Evolutionary conservation across 1,139 yeast species (phyloP).

Genomic region (Blastobotrys petasosporus): DNA sequence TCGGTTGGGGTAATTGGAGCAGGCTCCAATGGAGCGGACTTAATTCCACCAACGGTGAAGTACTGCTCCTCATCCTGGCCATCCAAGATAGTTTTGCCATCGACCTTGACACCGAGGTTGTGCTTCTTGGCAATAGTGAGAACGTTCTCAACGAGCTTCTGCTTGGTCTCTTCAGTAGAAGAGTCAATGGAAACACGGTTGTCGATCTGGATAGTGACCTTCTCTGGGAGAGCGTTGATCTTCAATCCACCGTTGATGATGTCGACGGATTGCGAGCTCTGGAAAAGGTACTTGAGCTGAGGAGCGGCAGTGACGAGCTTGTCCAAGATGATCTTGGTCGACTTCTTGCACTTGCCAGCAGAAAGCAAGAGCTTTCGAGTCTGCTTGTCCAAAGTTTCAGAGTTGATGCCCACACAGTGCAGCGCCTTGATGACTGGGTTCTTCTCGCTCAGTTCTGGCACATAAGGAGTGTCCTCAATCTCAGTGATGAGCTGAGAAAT

Average conservation of each 20-base stretch:
- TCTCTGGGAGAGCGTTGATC: slow-evolving; percentile 70
- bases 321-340: slow-evolving; percentile 20
- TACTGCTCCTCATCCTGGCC: slow-evolving; percentile 12
- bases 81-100: slow-evolving; percentile 30
- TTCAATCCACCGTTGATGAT: slow-evolving; percentile 64
- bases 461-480: slow-evolving; percentile 48
- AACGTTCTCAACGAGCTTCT: slow-evolving; percentile 39
- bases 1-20: slow-evolving; percentile 52
- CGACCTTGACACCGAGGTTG: slow-evolving; percentile 41
- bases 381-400: slow-evolving; percentile 15
- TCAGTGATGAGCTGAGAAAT: slow-evolving; percentile 47
- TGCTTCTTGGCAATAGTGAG: slow-evolving; percentile 40
- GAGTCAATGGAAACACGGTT: slow-evolving; percentile 55
- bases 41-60: slow-evolving; percentile 9
- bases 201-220: slow-evolving; percentile 49
- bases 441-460: slow-evolving; percentile 40
- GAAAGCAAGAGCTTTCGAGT: slow-evolving; percentile 19
- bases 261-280: slow-evolving; percentile 67
- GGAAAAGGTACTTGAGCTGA: slow-evolving; percentile 38
- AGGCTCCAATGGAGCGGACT: slow-evolving; percentile 40
- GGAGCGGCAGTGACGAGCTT: slow-evolving; percentile 12
- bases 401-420: slow-evolving; percentile 33
- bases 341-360: slow-evolving; percentile 17
- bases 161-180: slow-evolving; percentile 38
- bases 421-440: slow-evolving; percentile 47